Evolutionary conservation across 2,329 filamentous ascomycete species (phyloP), one percentile per base, ranked within the genome.

Genomic region (Claviceps monticola): DNA sequence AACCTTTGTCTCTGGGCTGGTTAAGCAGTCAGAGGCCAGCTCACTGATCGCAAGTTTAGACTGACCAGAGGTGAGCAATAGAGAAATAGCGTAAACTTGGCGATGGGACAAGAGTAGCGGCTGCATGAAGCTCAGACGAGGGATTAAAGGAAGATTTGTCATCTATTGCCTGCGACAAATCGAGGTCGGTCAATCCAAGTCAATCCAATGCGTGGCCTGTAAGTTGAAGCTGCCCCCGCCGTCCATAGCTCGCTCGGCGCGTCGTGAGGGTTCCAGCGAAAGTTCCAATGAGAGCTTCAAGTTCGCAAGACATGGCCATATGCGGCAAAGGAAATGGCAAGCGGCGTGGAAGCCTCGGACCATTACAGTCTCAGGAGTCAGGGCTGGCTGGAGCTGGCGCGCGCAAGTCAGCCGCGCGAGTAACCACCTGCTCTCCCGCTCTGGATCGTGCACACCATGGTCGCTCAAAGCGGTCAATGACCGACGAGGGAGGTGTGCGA

Each of bases 381-480:
- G 19, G 13, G 19, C 19, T 14, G 19, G 41, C 11, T 43, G 41
- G 41, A 43, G 41, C 41, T 14, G 41, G 14, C 4, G 13, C 17
- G 41, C 8, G 8, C 26, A 29, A 29, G 26, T 29, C 26, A 29
- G 26, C 17, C 19, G 41, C 41, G 19, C 17, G 41, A n/a, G 41
- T 43, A 19, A 43, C 17, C 41, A 23, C 11, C 13, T 16, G 3
- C 42, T 44, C 19, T 26, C 11, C 43, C 37, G 19, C 41, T 4
- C 11, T 14, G 7, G 41, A 21, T 14, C 11, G 14, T 43, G 41
- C 16, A 43, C 19, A 23, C 43, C 29, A 34, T 29, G 3, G n/a
- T 47, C 46, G 47, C 47, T 34, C 38, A 19, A 43, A 49, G n/a
- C 47, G 38, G 47, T 42, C 47, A 49, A 42, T 42, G 16, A n/a